These are phyloP conservation scores for Fusarium sp. DNA, from an alignment of 2,329 filamentous ascomycete species.

Conservation along the genomic window DNA sequence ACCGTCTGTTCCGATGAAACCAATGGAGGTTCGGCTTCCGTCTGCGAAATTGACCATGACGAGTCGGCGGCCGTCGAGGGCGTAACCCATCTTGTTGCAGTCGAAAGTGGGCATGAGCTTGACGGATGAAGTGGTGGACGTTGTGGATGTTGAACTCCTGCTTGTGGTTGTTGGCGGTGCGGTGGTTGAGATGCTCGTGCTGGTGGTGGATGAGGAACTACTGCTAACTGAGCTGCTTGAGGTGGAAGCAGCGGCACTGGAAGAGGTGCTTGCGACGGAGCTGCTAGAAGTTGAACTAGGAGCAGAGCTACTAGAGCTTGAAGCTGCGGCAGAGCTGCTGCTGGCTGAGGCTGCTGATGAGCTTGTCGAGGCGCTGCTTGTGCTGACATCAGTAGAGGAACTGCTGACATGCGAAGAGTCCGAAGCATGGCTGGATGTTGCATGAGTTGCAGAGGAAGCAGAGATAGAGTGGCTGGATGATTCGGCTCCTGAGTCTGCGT, in stretches of 20 bases:
- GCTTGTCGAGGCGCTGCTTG: not conserved
- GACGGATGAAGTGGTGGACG: not conserved
- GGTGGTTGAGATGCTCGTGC: not conserved
- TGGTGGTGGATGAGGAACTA: not conserved
- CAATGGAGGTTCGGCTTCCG: not conserved
- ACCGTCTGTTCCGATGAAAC: constrained; percentile 5
- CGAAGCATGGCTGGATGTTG: not conserved
- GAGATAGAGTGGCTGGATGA: not conserved
- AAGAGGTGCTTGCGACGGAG: not conserved
- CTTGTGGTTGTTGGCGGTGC: constrained; percentile 1
- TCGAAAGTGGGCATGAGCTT: constrained; percentile 25
- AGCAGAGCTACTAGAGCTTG: not conserved
- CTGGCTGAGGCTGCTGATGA: not conserved
- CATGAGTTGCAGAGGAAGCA: not conserved
- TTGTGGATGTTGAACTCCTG: not conserved
- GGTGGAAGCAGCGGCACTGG: too few species aligned
- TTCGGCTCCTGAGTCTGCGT: not conserved
- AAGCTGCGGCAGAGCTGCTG: not conserved
- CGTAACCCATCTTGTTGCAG: constrained; percentile 27
- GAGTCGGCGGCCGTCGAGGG: constrained; percentile 11
- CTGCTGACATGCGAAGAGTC: not conserved
- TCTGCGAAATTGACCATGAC: constrained; percentile 16
- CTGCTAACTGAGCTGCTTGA: not conserved
- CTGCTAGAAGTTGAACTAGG: not conserved
- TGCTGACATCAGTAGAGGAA: not conserved